Evolutionary conservation across 2,329 filamentous ascomycete species (phyloP).

Genomic region (Talaromyces atroroseus): DNA sequence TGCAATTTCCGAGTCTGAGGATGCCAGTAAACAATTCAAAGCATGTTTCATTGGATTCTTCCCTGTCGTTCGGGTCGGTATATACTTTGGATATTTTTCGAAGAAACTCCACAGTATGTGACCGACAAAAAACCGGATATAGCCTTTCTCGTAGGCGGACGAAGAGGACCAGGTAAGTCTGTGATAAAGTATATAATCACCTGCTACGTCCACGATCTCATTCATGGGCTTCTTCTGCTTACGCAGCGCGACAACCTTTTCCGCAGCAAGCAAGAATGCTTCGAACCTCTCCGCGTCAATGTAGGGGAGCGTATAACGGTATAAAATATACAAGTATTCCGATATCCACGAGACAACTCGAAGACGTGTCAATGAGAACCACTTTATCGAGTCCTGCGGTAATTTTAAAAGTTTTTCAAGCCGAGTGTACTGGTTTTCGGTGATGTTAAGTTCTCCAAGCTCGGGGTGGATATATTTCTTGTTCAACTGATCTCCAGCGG

Average conservation of each 20-base stretch:
- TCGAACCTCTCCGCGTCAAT: background rate
- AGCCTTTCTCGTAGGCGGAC: background rate
- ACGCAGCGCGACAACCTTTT: slow-evolving; percentile 2
- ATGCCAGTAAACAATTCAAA: background rate
- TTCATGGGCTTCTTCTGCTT: background rate
- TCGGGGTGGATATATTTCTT: slow-evolving; percentile 1
- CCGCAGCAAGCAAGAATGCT: slow-evolving; percentile 1
- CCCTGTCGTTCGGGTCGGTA: background rate
- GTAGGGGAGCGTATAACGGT: background rate
- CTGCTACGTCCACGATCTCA: background rate
- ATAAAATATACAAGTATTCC: background rate
- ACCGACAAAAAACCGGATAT: slow-evolving; percentile 1
- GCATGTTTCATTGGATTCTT: slow-evolving; percentile 7
- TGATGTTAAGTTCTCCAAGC: background rate
- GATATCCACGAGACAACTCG: slow-evolving; percentile 3
- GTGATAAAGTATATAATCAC: slow-evolving; percentile 4
- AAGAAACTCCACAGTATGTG: slow-evolving; percentile 10
- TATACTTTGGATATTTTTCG: slow-evolving; percentile 1
- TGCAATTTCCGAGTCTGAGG: slow-evolving; percentile 5
- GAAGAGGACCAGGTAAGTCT: background rate
- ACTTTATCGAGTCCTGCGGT: background rate
- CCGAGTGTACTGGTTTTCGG: slow-evolving; percentile 5
- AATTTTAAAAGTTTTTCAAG: background rate
- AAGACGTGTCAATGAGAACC: background rate
- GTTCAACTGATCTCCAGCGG: background rate